These are phyloP conservation scores for Paramecium primaurelia DNA, from an alignment of 73 alveolate genomes.

Conservation along the genomic window DNA sequence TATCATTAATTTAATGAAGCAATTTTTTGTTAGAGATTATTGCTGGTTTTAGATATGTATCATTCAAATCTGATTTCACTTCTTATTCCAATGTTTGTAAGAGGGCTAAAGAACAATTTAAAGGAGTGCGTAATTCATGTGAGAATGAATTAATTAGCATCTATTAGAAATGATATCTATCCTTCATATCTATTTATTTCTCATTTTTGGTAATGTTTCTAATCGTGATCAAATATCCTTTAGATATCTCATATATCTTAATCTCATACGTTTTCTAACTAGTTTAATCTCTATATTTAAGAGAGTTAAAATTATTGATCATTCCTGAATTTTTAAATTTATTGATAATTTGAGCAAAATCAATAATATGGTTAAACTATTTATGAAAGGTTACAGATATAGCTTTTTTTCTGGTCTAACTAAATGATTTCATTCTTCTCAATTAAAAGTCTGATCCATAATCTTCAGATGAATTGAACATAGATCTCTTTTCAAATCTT, in stretches of 20 bases:
- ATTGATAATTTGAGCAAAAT: not conserved
- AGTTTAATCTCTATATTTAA: not conserved
- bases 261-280: not conserved
- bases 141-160: slow-evolving; percentile 27
- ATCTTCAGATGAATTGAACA: not conserved
- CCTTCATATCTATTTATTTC: not conserved
- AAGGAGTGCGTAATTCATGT: slow-evolving; percentile 58
- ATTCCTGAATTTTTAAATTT: not conserved
- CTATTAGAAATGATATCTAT: not conserved
- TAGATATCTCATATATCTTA: not conserved
- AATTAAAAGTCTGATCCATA: not conserved
- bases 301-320: not conserved
- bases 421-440: not conserved
- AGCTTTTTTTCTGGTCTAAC: not conserved
- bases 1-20: slow-evolving; percentile 52
- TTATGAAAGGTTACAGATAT: not conserved
- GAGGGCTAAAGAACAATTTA: slow-evolving; percentile 35
- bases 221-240: not conserved
- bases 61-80: not conserved
- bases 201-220: not conserved
- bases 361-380: not conserved
- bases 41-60: slow-evolving; percentile 27
- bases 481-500: not conserved
- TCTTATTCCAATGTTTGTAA: not conserved
- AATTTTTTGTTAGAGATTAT: not conserved